Percentiles rank a stretch among this genome's conserved stretches.
Evolutionary conservation across 257 asterid species (phyloP).

Genomic region (Lithospermum erythrorhizon): DNA sequence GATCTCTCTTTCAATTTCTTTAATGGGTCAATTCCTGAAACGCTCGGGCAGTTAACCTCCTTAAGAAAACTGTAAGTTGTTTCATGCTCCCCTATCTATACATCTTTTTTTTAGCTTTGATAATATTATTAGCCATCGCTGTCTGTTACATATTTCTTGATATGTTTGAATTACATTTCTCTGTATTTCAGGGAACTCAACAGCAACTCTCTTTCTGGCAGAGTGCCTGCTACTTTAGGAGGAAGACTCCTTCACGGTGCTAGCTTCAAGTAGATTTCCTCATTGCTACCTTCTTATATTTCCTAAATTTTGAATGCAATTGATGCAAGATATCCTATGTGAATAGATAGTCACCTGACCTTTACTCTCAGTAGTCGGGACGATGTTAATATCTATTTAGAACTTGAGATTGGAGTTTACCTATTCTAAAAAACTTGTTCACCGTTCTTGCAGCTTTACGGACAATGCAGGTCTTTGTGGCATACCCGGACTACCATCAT

Average conservation of each 20-base stretch:
- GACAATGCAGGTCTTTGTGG: constrained; percentile 95
- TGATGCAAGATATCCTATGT: no score
- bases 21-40: constrained; percentile 89
- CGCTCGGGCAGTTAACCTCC: constrained; percentile 66
- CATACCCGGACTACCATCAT: constrained; percentile 71
- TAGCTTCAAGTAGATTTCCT: constrained; percentile 40
- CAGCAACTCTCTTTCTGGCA: constrained; percentile 77
- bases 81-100: constrained; percentile 8
- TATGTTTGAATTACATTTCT: constrained; percentile 1
- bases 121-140: constrained; percentile 1
- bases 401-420: neutral
- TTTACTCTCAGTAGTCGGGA: neutral
- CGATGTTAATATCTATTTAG: neutral
- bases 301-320: neutral
- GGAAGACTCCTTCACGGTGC: constrained; percentile 94
- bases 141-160: neutral
- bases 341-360: neutral
- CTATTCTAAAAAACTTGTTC: constrained; percentile 13
- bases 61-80: constrained; percentile 63
- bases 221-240: constrained; percentile 82
- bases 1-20: constrained; percentile 82
- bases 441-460: constrained; percentile 61
- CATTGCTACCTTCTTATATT: constrained; percentile 21
- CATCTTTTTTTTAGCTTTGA: neutral
- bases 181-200: constrained; percentile 62